A percentile compares a stretch with the other conserved stretches of the same genome.
Evolutionary conservation across 257 asterid genomes (phyloP).

Genomic region (Jacaranda mimosifolia): DNA sequence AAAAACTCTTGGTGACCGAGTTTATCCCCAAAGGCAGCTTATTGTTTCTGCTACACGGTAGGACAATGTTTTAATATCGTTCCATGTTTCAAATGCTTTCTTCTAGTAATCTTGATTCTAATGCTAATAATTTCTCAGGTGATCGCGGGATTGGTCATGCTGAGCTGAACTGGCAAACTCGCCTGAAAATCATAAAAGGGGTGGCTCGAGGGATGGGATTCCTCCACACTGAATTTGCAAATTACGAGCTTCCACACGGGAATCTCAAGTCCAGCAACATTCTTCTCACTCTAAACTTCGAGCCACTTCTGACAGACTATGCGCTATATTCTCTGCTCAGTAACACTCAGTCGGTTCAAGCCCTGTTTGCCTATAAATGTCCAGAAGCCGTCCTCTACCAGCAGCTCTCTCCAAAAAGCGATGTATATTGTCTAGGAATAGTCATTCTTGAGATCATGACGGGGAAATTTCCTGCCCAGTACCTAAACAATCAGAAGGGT

Average conservation of each 20-base stretch:
- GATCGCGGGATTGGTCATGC: conserved; percentile 73
- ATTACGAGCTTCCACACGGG: conserved; percentile 81
- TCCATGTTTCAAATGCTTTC: not conserved
- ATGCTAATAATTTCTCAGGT: conserved; percentile 47
- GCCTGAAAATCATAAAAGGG: conserved; percentile 82
- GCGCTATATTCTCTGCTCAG: conserved; percentile 65
- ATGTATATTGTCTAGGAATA: conserved; percentile 83
- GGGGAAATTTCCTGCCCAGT: conserved; percentile 87
- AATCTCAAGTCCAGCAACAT: conserved; percentile 93
- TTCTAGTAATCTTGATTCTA: not conserved
- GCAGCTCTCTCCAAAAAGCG: conserved; percentile 74
- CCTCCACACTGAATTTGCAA: conserved; percentile 76
- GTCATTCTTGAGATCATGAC: conserved; percentile 78
- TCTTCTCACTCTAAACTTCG: conserved; percentile 58
- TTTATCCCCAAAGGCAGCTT: conserved; percentile 80
- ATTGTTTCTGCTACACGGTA: conserved; percentile 79
- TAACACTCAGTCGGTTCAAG: conserved; percentile 62
- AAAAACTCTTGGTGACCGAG: conserved; percentile 83
- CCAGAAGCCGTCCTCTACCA: conserved; percentile 75
- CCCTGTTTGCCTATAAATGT: conserved; percentile 60
- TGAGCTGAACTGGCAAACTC: conserved; percentile 69
- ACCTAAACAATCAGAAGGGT: conserved; percentile 75
- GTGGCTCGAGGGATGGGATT: conserved; percentile 80
- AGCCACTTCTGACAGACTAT: conserved; percentile 86
- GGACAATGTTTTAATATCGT: not conserved